These are phyloP conservation scores for Soucietia sequanensis DNA, from an alignment of 805 yeast species.

Conservation along the genomic window DNA sequence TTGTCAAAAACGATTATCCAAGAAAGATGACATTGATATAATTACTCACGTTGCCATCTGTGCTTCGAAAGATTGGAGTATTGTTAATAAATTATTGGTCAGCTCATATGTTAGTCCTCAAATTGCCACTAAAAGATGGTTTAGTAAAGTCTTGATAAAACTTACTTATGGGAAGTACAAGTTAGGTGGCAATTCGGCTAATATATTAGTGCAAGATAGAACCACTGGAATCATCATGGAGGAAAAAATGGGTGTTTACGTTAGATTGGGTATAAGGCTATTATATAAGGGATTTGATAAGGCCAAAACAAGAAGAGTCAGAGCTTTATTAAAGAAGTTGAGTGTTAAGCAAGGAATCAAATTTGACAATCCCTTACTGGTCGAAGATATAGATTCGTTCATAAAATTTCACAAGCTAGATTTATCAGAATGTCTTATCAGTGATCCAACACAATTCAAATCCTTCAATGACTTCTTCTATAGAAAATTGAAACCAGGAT, in stretches of 20 bases:
- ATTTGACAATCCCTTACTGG: constrained; percentile 72
- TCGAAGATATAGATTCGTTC: constrained; percentile 68
- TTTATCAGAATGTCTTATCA: constrained; percentile 59
- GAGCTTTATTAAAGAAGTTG: constrained; percentile 58
- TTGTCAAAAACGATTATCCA: constrained; percentile 53
- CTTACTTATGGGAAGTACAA: constrained; percentile 85
- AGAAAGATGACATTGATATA: constrained; percentile 60
- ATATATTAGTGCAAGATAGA: constrained; percentile 91
- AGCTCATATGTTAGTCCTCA: constrained; percentile 74
- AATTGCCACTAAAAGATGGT: constrained; percentile 88
- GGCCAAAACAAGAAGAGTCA: constrained; percentile 58
- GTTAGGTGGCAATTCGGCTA: constrained; percentile 88
- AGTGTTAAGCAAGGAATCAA: constrained; percentile 81
- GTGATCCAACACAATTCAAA: constrained; percentile 48
- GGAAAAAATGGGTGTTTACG: constrained; percentile 88
- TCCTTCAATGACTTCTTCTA: constrained; percentile 91
- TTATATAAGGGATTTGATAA: constrained; percentile 72
- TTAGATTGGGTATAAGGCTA: constrained; percentile 81
- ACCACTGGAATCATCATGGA: constrained; percentile 85
- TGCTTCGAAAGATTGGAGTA: constrained; percentile 72
- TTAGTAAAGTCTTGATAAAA: constrained; percentile 75
- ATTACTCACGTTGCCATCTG: constrained; percentile 89
- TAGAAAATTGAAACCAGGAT: constrained; percentile 67
- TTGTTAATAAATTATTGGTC: constrained; percentile 60
- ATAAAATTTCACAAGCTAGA: constrained; percentile 81